A percentile compares a stretch with the other conserved stretches of the same genome.
Evolutionary conservation across 2,329 filamentous ascomycete genomes (phyloP).

Genomic region (Colletotrichum endophyticum): DNA sequence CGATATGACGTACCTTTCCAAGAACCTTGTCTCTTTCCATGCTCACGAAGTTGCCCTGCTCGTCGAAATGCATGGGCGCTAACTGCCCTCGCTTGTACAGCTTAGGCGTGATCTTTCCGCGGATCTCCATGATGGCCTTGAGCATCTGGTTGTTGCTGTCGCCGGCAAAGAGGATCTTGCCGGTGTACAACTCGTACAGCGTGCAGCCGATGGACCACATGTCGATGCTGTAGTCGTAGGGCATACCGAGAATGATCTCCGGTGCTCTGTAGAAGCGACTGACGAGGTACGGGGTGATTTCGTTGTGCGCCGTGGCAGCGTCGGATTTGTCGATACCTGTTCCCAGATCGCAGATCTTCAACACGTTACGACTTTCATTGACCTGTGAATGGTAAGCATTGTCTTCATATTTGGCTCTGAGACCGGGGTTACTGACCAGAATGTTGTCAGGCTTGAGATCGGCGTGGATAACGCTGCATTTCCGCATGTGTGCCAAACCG

Average conservation of each 20-base stretch:
- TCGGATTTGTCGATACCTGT: conserved; percentile 94
- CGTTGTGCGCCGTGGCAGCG: conserved; percentile 71
- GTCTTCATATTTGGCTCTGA: background rate
- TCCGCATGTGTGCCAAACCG: conserved; percentile 84
- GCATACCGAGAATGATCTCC: conserved; percentile 96
- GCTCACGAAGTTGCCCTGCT: conserved; percentile 81
- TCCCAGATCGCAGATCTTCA: conserved; percentile 96
- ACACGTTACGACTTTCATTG: conserved; percentile 79
- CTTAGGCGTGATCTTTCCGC: conserved; percentile 90
- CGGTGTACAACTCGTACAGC: conserved; percentile 94
- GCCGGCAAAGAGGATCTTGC: conserved; percentile 95
- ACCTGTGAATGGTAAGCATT: conserved; percentile 51
- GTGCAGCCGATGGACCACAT: conserved; percentile 99
- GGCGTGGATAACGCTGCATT: conserved; percentile 92
- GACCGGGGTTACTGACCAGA: conserved; percentile 60
- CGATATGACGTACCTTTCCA: conserved; percentile 67
- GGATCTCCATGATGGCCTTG: conserved; percentile 92
- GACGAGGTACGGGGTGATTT: conserved; percentile 93
- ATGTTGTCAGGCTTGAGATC: conserved; percentile 99
- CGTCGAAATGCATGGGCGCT: conserved; percentile 81
- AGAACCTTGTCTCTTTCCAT: conserved; percentile 88
- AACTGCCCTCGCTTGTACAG: conserved; percentile 84
- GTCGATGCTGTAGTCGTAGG: conserved; percentile 92
- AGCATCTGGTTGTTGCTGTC: conserved; percentile 99
- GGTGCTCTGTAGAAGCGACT: conserved; percentile 97